Base-by-base conservation (phyloP, 257 asterid species). In the Prunella vulgaris region DNA sequence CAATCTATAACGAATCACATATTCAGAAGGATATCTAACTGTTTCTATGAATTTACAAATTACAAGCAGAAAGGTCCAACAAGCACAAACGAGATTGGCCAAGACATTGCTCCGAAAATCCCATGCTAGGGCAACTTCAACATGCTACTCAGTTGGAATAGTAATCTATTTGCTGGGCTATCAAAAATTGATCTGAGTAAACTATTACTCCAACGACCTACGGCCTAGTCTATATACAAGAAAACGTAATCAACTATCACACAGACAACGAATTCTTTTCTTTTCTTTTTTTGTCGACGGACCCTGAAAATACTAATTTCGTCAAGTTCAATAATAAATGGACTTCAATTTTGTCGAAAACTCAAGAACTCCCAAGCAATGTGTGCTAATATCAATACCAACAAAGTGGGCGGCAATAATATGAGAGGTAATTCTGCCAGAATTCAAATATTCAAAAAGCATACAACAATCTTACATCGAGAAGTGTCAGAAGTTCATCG, bases 401-500 rank as follows among this genome's bases (percentile, higher is more conserved):
- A 12, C 7, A 54, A 22, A 3, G 28, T 20, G 5, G 2, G 10
- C 33, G n/a, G 28, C n/a, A 54, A 54, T 10, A 10, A 12, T 1
- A 24, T 2, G 5, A 30, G 40, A 24, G 35, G 40, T 10, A 53
- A 54, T 58, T 58, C 22, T 3, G 42, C 25, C 2, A 1, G 27
- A 32, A 60, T 60, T 9, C 44, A 60, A 9, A 60, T 9, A 14
- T 60, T 33, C 17, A 20, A 18, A 24, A 52, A 37, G 46, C 63
- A 20, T 44, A 40, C 42, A 18, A 18, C 24, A 59, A 42, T 18
- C 89, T 82, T 80, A 91, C 97, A 73, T 91, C 96, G 62, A 91
- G 93, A 77, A 89, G 75, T 33, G 80, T 60, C 28, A 89, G 83
- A 62, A 91, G 93, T 32, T 87, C 85, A 3, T 85, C 90, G 24